Evolutionary conservation across 129 eudicot genomes (phyloP).

Genomic region (Deinandra increscens): DNA sequence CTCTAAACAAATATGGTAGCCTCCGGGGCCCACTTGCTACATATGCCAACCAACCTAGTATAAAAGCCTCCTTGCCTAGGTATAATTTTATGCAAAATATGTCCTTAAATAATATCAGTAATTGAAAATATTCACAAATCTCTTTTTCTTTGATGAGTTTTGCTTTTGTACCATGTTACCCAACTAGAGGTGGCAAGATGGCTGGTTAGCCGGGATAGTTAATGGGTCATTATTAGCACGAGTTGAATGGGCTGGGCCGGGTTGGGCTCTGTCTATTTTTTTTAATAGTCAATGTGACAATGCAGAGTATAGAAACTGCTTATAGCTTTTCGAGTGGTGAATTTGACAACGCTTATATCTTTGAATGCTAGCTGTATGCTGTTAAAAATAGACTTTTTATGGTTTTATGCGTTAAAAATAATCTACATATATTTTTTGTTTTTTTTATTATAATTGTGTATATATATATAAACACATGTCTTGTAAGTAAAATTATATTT

Average conservation of each 20-base stretch:
- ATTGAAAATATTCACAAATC: background rate
- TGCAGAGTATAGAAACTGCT: background rate
- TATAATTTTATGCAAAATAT: conserved; percentile 16
- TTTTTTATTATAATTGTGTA: too few species aligned
- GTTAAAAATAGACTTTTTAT: background rate
- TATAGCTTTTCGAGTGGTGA: too few species aligned
- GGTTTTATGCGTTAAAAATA: background rate
- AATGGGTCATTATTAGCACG: background rate
- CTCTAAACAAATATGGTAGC: conserved; percentile 66
- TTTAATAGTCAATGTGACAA: too few species aligned
- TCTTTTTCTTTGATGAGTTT: background rate
- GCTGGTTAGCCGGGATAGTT: background rate
- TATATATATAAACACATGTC: too few species aligned
- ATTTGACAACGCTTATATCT: too few species aligned
- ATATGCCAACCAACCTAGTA: conserved; percentile 65
- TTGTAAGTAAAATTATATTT: background rate
- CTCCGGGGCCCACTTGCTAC: conserved; percentile 76
- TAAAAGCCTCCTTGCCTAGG: conserved; percentile 71
- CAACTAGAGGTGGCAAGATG: background rate
- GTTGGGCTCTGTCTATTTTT: background rate
- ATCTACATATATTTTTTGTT: too few species aligned
- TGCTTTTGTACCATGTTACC: background rate
- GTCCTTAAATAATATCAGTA: background rate
- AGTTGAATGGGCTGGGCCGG: background rate
- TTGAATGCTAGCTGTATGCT: background rate